phyloP scores from a whole-genome alignment of 2,329 filamentous ascomycete species.

The Zasmidium citrigriseum region DNA sequence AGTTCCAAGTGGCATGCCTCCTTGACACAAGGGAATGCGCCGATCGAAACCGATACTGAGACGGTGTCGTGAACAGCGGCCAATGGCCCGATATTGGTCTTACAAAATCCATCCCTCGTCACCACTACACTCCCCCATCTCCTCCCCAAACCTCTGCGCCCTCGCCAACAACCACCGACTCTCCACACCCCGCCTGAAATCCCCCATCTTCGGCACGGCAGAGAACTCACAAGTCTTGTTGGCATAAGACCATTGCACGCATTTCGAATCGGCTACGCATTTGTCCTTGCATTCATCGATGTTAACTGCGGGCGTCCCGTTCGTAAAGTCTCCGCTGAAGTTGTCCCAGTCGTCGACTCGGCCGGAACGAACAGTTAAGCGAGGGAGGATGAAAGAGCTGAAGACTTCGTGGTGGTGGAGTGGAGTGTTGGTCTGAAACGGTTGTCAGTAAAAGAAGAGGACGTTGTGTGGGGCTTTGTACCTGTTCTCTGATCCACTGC shows the following conservation, averaged over 20 bases:
- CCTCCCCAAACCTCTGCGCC: constrained; percentile 13
- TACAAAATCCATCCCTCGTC: background rate
- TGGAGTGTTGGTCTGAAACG: constrained; percentile 2
- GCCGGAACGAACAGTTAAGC: constrained; percentile 20
- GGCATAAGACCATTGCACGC: constrained; percentile 19
- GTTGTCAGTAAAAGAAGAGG: background rate
- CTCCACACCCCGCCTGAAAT: constrained; percentile 9
- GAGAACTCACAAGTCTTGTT: constrained; percentile 17
- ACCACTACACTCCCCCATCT: background rate
- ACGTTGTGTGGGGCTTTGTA: background rate
- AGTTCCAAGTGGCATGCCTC: no score
- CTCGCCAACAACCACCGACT: constrained; percentile 21
- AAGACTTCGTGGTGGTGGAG: constrained; percentile 30
- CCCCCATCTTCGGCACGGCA: constrained; percentile 15
- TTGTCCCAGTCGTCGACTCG: constrained; percentile 32
- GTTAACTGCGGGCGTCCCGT: constrained; percentile 2
- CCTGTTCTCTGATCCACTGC: constrained; percentile 23
- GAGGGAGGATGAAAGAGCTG: constrained; percentile 25
- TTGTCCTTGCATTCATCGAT: constrained; percentile 14
- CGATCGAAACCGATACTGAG: no score
- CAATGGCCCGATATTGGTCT: no score
- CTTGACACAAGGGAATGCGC: no score
- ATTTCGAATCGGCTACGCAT: constrained; percentile 13
- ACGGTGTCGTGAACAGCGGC: no score
- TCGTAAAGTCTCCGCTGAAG: constrained; percentile 12